phyloP scores from a whole-genome alignment of 441 rosid genomes.

The Brassica hybrid region DNA sequence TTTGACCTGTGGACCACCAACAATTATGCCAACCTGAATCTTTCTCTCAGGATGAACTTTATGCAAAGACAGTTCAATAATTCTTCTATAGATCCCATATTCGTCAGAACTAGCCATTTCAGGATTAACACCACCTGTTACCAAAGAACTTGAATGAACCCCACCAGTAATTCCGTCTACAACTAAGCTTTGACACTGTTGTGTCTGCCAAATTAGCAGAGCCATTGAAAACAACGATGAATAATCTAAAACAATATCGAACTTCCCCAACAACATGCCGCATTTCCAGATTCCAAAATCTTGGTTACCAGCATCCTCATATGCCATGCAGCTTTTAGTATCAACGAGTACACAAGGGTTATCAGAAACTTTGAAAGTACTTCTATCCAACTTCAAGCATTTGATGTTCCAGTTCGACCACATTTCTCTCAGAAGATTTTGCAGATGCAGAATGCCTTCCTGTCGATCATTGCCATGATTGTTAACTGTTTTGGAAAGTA shows the following conservation, averaged over 20 bases:
- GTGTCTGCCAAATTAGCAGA: slow-evolving; percentile 65
- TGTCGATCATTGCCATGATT: slow-evolving; percentile 39
- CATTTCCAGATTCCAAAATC: slow-evolving; percentile 68
- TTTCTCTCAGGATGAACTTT: slow-evolving; percentile 69
- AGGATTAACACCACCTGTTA: slow-evolving; percentile 43
- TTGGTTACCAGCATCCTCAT: slow-evolving; percentile 50
- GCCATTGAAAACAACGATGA: slow-evolving; percentile 60
- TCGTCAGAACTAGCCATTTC: slow-evolving; percentile 48
- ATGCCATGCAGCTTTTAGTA: slow-evolving; percentile 57
- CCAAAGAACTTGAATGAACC: slow-evolving; percentile 44
- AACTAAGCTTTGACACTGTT: slow-evolving; percentile 50
- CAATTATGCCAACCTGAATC: slow-evolving; percentile 70
- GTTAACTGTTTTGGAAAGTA: slow-evolving; percentile 47
- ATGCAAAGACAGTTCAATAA: slow-evolving; percentile 52
- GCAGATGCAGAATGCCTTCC: slow-evolving; percentile 51
- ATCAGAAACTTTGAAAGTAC: slow-evolving; percentile 54
- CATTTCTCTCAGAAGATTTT: slow-evolving; percentile 61
- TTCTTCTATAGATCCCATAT: slow-evolving; percentile 48
- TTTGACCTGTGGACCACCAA: slow-evolving; percentile 73
- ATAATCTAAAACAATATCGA: slow-evolving; percentile 61
- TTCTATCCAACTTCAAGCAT: slow-evolving; percentile 52
- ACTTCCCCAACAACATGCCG: slow-evolving; percentile 67
- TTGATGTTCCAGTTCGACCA: slow-evolving; percentile 67
- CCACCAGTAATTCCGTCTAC: slow-evolving; percentile 42
- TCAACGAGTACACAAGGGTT: slow-evolving; percentile 76